Conservation (phyloP, 495 filamentous ascomycete species). For the Astrothelium subdiscretum region DNA sequence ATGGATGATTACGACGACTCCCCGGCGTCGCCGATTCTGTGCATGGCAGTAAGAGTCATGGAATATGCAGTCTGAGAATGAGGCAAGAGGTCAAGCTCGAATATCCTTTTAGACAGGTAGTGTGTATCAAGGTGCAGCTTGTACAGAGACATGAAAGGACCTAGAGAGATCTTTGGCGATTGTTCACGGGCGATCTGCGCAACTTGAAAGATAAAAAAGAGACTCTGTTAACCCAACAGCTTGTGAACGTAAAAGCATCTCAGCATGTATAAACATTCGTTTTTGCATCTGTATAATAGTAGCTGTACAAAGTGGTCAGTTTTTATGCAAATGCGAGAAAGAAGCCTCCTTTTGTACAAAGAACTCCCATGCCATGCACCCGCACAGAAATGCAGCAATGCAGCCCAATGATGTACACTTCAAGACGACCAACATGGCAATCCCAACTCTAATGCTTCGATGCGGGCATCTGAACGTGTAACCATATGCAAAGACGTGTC, state of each 20-base stretch:
- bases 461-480: neutral
- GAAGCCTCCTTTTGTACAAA: neutral
- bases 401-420: neutral
- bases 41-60: neutral
- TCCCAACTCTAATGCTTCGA: neutral
- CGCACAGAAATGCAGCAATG: neutral
- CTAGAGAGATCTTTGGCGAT: too few relatives aligned
- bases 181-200: too few relatives aligned
- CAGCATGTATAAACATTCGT: too few relatives aligned
- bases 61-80: neutral
- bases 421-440: neutral
- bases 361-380: neutral
- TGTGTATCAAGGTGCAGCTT: too few relatives aligned
- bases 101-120: too few relatives aligned
- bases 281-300: too few relatives aligned
- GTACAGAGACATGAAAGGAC: too few relatives aligned
- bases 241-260: too few relatives aligned
- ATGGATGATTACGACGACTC: neutral
- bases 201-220: too few relatives aligned
- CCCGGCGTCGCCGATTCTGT: neutral
- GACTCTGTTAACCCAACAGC: too few relatives aligned
- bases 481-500: neutral
- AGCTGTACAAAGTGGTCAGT: neutral
- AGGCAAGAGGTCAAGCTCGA: too few relatives aligned
- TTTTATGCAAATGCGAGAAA: neutral